Conservation (phyloP, 192 early-diverging fungal genomes). For the Gigaspora rosea region DNA sequence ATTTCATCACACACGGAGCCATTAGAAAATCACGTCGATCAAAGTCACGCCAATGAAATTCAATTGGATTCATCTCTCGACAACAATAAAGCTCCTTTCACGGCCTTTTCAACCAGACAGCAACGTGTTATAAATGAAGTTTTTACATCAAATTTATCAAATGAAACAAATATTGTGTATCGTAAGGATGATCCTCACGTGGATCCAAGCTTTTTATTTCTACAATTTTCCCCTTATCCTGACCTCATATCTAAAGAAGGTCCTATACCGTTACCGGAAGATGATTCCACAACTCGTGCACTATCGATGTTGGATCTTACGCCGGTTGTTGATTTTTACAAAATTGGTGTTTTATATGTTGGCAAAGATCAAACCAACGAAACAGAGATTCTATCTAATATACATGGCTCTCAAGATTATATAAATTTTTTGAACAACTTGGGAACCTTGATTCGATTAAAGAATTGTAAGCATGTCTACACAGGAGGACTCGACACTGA, state of each 20-base stretch:
- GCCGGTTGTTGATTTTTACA: constrained; percentile 91
- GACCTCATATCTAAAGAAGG: constrained; percentile 58
- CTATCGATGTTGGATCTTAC: constrained; percentile 84
- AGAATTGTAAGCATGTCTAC: constrained; percentile 67
- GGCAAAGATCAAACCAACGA: constrained; percentile 84
- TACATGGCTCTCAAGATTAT: constrained; percentile 84
- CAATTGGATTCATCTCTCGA: background rate
- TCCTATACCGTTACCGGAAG: constrained; percentile 67
- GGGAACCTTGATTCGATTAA: constrained; percentile 73
- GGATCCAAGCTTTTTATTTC: constrained; percentile 62
- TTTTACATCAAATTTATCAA: constrained; percentile 12
- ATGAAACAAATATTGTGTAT: constrained; percentile 19
- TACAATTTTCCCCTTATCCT: constrained; percentile 78
- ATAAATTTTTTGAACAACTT: constrained; percentile 80
- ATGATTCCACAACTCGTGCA: constrained; percentile 74
- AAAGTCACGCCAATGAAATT: background rate
- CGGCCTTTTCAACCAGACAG: constrained; percentile 33
- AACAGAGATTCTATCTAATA: constrained; percentile 84
- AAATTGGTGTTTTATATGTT: constrained; percentile 93
- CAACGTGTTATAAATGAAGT: constrained; percentile 30
- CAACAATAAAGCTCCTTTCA: background rate
- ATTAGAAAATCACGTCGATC: too few species aligned
- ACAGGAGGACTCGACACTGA: constrained; percentile 88
- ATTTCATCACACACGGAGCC: too few species aligned
- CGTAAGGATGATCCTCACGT: constrained; percentile 48